A percentile compares a stretch with the other conserved stretches of the same genome.
These are phyloP conservation scores for Meyerozyma guilliermondii DNA, from an alignment of 1,139 yeast species.

Conservation along the genomic window DNA sequence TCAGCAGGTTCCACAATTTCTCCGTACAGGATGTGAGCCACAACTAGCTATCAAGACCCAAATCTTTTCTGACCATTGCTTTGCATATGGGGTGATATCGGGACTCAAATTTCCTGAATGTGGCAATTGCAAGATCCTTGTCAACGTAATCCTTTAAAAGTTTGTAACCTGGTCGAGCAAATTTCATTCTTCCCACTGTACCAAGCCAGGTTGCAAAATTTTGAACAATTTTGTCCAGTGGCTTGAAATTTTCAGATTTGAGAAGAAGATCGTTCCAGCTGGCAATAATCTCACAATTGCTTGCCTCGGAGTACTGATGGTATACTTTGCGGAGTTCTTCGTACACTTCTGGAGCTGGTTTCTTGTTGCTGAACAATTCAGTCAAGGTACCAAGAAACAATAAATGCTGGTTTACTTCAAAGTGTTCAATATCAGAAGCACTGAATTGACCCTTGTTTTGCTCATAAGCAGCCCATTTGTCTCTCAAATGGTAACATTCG, in stretches of 20 bases:
- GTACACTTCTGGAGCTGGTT: constrained; percentile 14
- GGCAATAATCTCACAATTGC: constrained; percentile 31
- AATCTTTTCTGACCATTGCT: constrained; percentile 33
- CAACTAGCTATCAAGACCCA: constrained; percentile 9
- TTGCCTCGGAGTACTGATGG: constrained; percentile 18
- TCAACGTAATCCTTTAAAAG: constrained; percentile 23
- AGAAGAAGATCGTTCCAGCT: constrained; percentile 29
- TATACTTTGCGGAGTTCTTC: constrained; percentile 19
- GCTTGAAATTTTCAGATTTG: constrained; percentile 19
- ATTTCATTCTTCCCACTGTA: constrained; percentile 40
- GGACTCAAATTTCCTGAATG: constrained; percentile 19
- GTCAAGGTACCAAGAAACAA: constrained; percentile 29
- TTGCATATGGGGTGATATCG: constrained; percentile 38
- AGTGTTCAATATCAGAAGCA: constrained; percentile 18
- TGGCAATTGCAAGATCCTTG: constrained; percentile 24
- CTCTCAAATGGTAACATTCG: constrained; percentile 23
- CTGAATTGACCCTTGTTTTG: constrained; percentile 9
- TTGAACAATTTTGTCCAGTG: constrained; percentile 15
- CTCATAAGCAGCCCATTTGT: constrained; percentile 19
- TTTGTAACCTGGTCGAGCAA: constrained; percentile 37
- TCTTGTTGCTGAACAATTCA: constrained; percentile 15
- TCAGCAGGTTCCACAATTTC: background rate
- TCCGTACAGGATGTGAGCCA: background rate
- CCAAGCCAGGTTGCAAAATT: constrained; percentile 35
- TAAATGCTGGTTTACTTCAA: constrained; percentile 32